Evolutionary conservation across 2,329 filamentous ascomycete genomes (phyloP).

Genomic region (Hypoxylon sp.): DNA sequence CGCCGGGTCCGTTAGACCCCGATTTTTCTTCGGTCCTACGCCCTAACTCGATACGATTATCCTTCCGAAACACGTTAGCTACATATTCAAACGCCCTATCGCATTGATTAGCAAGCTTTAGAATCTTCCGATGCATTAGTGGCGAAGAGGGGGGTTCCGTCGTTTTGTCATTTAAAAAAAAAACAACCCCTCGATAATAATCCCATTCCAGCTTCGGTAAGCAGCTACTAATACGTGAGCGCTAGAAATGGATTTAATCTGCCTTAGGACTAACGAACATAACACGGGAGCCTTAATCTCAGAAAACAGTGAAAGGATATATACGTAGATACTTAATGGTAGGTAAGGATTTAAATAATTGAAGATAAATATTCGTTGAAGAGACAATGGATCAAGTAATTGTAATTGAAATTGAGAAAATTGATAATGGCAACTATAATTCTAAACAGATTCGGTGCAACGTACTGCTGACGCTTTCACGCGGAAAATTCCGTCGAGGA

Average conservation of each 20-base stretch:
- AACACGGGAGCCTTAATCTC: background rate
- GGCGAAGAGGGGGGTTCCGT: conserved; percentile 7
- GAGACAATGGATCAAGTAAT: background rate
- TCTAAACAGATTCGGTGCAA: background rate
- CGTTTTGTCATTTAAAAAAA: background rate
- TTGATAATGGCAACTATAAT: background rate
- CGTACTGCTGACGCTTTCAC: background rate
- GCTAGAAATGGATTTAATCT: background rate
- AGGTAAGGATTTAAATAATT: no score
- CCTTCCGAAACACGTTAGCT: conserved; percentile 9
- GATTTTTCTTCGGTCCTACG: conserved; percentile 31
- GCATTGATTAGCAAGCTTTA: background rate
- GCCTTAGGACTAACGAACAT: conserved; percentile 1
- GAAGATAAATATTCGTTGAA: no score
- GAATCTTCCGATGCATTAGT: conserved; percentile 9
- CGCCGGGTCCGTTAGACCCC: conserved; percentile 32
- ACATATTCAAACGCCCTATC: conserved; percentile 3
- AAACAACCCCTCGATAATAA: background rate
- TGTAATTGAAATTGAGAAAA: background rate
- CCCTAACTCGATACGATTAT: conserved; percentile 4
- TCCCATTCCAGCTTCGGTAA: conserved; percentile 15
- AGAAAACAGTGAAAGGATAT: background rate
- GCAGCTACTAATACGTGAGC: background rate
- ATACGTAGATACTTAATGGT: no score
- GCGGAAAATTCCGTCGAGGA: background rate